phyloP scores from a whole-genome alignment of 257 asterid species.

The Verbena officinalis region DNA sequence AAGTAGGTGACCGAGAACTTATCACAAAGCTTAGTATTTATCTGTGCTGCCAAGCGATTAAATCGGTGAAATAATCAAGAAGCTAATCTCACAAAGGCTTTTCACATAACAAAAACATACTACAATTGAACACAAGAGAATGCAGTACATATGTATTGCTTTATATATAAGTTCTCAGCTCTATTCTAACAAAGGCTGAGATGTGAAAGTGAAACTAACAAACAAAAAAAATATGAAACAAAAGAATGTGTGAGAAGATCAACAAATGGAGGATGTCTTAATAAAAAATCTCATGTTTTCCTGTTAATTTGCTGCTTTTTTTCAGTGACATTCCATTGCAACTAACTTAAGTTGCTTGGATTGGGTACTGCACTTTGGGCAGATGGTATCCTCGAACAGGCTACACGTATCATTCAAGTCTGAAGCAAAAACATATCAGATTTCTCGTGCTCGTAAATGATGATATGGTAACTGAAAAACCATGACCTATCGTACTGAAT shows the following conservation, averaged over 20 bases:
- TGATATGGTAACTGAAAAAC: not conserved
- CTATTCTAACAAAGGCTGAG: not conserved
- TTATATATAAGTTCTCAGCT: not conserved
- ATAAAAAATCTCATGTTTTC: too few species aligned
- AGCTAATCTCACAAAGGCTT: constrained; percentile 24
- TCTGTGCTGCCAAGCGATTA: constrained; percentile 92
- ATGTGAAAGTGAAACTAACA: not conserved
- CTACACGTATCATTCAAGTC: not conserved
- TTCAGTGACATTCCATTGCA: too few species aligned
- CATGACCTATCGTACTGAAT: not conserved
- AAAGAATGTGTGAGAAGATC: not conserved
- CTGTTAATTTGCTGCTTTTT: too few species aligned
- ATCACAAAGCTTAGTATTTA: constrained; percentile 77
- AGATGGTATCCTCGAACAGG: too few species aligned
- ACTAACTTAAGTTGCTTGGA: not conserved
- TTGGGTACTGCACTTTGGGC: not conserved
- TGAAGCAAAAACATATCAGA: not conserved
- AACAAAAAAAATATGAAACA: not conserved
- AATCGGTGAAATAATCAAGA: constrained; percentile 44
- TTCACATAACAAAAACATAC: constrained; percentile 7
- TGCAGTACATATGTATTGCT: not conserved
- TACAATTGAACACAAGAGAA: too few species aligned
- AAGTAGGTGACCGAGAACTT: constrained; percentile 76
- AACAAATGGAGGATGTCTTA: not conserved
- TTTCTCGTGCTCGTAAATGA: not conserved